phyloP scores from a whole-genome alignment of 768 basidiomycete genomes.

The Macrolepiota albuminosa region DNA sequence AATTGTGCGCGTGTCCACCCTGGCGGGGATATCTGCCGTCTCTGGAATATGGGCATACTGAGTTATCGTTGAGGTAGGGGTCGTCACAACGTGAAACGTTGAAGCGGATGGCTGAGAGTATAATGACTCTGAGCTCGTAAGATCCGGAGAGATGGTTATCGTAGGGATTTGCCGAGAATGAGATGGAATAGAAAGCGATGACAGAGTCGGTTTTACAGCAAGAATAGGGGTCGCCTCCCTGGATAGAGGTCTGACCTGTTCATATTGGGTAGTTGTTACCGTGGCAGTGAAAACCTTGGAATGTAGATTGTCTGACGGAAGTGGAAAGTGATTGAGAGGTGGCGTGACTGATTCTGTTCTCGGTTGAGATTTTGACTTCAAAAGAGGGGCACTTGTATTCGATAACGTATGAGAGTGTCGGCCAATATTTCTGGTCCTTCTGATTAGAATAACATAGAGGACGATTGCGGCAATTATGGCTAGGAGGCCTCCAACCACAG shows the following conservation, averaged over 20 bases:
- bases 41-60: conserved; percentile 2
- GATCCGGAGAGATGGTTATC: neutral
- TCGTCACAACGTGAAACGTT: neutral
- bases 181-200: conserved; percentile 2
- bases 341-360: neutral
- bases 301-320: neutral
- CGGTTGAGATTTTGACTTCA: neutral
- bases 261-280: neutral
- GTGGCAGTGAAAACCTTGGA: neutral
- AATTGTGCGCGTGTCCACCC: conserved; percentile 5
- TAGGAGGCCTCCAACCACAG: neutral
- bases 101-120: conserved; percentile 15
- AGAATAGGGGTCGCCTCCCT: neutral
- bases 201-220: neutral
- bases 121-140: conserved; percentile 7
- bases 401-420: neutral
- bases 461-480: neutral
- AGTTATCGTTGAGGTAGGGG: neutral
- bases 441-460: neutral
- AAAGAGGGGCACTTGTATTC: conserved; percentile 3
- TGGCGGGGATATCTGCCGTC: neutral
- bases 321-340: neutral
- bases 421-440: neutral
- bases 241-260: neutral
- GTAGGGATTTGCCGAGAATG: too few relatives aligned